Percentiles rank a stretch among this genome's conserved stretches.
phyloP scores from a whole-genome alignment of 805 yeast genomes.

The Starmerella lactis-condensi region DNA sequence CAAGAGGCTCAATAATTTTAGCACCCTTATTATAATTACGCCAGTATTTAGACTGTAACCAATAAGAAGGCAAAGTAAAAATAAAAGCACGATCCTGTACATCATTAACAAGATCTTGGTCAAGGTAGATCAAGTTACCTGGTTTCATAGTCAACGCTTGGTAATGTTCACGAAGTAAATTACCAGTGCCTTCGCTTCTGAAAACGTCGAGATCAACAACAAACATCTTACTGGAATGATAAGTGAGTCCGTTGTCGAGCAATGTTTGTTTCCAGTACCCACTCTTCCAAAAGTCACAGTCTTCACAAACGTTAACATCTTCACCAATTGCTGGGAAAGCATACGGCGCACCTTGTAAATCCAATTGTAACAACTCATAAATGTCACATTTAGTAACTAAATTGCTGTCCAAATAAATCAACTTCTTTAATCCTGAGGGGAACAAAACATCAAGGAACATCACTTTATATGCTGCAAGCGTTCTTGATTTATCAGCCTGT shows the following conservation, averaged over 20 bases:
- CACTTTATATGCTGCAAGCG: conserved; percentile 77
- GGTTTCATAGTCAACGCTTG: conserved; percentile 68
- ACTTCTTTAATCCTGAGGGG: conserved; percentile 55
- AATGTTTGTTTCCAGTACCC: conserved; percentile 72
- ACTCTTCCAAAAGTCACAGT: conserved; percentile 75
- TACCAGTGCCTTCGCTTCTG: conserved; percentile 56
- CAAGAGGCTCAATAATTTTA: no score
- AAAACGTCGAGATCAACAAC: conserved; percentile 59
- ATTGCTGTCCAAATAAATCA: conserved; percentile 75
- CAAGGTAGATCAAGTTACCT: conserved; percentile 59
- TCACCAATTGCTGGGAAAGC: conserved; percentile 81
- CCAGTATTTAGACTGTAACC: conserved; percentile 95
- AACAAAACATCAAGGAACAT: conserved; percentile 72
- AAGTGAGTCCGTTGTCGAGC: conserved; percentile 31
- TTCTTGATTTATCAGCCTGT: conserved; percentile 61
- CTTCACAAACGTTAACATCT: conserved; percentile 61
- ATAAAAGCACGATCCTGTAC: conserved; percentile 52
- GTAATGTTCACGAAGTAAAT: conserved; percentile 62
- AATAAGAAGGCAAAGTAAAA: conserved; percentile 55
- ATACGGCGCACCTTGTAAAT: conserved; percentile 65
- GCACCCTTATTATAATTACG: conserved; percentile 53
- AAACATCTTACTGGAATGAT: conserved; percentile 71
- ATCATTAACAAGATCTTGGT: conserved; percentile 87
- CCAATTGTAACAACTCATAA: conserved; percentile 45
- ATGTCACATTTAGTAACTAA: conserved; percentile 64